phyloP scores from a whole-genome alignment of 352 stramenopile genomes.

The Phytophthora cactorum region DNA sequence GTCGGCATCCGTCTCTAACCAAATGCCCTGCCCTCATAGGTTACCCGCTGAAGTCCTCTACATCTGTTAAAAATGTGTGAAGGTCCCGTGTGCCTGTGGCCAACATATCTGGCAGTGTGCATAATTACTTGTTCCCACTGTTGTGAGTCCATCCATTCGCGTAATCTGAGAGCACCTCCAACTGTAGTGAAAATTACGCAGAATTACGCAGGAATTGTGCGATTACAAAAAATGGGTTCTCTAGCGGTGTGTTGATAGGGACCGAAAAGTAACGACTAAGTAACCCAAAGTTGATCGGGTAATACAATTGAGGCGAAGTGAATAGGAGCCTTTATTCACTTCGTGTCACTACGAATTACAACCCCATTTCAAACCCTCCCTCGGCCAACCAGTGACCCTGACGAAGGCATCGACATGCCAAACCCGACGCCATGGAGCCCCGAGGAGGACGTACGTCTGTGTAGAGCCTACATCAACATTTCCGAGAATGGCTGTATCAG shows the following conservation, averaged over 20 bases:
- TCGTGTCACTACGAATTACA: neutral
- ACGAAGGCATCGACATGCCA: neutral
- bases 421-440: neutral
- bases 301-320: neutral
- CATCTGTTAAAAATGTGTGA: too few relatives aligned
- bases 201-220: neutral
- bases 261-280: neutral
- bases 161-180: neutral
- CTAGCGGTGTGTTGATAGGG: neutral
- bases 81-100: too few relatives aligned
- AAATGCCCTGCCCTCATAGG: too few relatives aligned
- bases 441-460: neutral
- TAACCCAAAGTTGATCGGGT: neutral
- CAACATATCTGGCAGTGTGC: too few relatives aligned
- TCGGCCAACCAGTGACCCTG: too few relatives aligned
- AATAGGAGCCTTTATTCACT: neutral
- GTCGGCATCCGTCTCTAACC: too few relatives aligned
- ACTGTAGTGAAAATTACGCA: neutral
- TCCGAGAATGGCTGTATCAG: neutral
- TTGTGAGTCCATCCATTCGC: too few relatives aligned
- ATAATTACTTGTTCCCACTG: too few relatives aligned
- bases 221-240: neutral
- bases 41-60: too few relatives aligned
- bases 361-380: neutral
- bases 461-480: conserved; percentile 3